Conservation (phyloP, 805 yeast species). For the Kodamaea nitidulidarum region DNA sequence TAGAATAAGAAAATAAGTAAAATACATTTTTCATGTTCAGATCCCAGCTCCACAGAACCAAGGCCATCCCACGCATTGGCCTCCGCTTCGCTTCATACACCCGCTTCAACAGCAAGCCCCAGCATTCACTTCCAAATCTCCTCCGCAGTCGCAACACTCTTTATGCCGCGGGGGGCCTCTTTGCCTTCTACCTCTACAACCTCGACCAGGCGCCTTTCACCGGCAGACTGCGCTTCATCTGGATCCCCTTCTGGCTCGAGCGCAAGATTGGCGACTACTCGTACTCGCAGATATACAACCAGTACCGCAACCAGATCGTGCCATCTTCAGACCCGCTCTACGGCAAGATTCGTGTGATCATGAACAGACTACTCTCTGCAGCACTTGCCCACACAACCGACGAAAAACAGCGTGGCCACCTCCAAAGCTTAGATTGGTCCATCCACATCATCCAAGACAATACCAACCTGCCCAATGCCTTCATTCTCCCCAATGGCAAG, state of each 20-base stretch:
- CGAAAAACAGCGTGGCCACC: slow-evolving; percentile 32
- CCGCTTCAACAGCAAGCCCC: slow-evolving; percentile 22
- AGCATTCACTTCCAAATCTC: background rate
- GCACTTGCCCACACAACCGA: slow-evolving; percentile 41
- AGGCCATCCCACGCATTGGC: slow-evolving; percentile 26
- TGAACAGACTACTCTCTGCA: slow-evolving; percentile 59
- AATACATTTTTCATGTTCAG: background rate
- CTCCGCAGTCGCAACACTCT: slow-evolving; percentile 24
- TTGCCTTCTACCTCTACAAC: slow-evolving; percentile 29
- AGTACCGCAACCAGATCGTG: slow-evolving; percentile 50
- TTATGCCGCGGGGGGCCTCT: slow-evolving; percentile 23
- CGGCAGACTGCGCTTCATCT: slow-evolving; percentile 63
- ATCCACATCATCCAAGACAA: slow-evolving; percentile 65
- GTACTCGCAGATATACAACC: slow-evolving; percentile 55
- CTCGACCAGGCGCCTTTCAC: slow-evolving; percentile 81
- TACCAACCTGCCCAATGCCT: slow-evolving; percentile 89
- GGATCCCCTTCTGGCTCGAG: slow-evolving; percentile 68
- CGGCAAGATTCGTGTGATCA: slow-evolving; percentile 52
- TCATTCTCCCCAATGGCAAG: slow-evolving; percentile 93
- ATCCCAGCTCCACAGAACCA: background rate
- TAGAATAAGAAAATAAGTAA: background rate
- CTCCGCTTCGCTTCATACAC: slow-evolving; percentile 19
- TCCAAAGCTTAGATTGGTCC: slow-evolving; percentile 58
- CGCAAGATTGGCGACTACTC: slow-evolving; percentile 56
- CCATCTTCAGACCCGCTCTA: slow-evolving; percentile 64